Evolutionary conservation across 2,329 filamentous ascomycete genomes (phyloP).

Genomic region (Fusarium sublunatum): DNA sequence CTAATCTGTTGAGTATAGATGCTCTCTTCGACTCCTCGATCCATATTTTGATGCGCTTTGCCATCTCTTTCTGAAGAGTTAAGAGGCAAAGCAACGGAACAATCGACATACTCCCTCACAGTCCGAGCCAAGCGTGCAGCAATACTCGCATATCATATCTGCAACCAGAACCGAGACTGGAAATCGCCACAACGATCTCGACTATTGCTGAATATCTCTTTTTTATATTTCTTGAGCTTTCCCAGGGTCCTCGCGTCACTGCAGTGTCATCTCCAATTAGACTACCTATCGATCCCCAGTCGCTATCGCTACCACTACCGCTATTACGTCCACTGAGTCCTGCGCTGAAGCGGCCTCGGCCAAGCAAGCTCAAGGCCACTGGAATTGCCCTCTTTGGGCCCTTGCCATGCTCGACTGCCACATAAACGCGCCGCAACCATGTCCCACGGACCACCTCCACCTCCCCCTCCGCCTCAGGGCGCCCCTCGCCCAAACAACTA

Average conservation of each 20-base stretch:
- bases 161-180: slow-evolving; percentile 1
- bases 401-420: slow-evolving; percentile 40
- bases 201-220: not conserved
- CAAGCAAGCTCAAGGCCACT: slow-evolving; percentile 25
- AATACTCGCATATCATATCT: slow-evolving; percentile 2
- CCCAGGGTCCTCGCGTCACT: slow-evolving; percentile 11
- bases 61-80: slow-evolving; percentile 3
- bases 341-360: slow-evolving; percentile 14
- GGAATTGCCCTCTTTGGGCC: slow-evolving; percentile 24
- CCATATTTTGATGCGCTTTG: not conserved
- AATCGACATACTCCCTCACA: slow-evolving; percentile 5
- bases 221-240: slow-evolving; percentile 1
- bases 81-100: not conserved
- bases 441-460: slow-evolving; percentile 53
- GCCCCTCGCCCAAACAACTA: slow-evolving; percentile 35
- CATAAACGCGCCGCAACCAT: slow-evolving; percentile 46
- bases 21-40: not conserved
- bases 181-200: slow-evolving; percentile 8
- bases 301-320: slow-evolving; percentile 10
- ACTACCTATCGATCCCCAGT: slow-evolving; percentile 4
- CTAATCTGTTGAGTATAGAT: not conserved
- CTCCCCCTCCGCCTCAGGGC: slow-evolving; percentile 48
- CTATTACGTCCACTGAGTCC: slow-evolving; percentile 23
- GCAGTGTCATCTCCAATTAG: slow-evolving; percentile 15
- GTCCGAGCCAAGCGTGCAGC: no score